Conservation (phyloP, 2,329 filamentous ascomycete genomes). For the Verruconis gallopava region DNA sequence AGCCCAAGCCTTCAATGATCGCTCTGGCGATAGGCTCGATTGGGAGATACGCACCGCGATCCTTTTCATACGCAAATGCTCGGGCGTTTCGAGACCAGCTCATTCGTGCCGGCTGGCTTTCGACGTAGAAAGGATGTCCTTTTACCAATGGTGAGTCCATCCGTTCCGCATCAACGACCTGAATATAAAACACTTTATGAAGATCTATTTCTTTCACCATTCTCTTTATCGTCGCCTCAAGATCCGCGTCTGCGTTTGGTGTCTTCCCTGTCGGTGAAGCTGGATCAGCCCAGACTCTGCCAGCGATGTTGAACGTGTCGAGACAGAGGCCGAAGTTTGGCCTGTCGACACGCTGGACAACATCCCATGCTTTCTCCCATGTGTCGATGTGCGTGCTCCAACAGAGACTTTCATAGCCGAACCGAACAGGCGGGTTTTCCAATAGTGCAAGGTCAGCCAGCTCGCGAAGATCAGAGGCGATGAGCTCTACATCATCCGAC, state of each 20-base stretch:
- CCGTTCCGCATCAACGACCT: slow-evolving; percentile 61
- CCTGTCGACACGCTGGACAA: slow-evolving; percentile 51
- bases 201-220: slow-evolving; percentile 45
- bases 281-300: slow-evolving; percentile 58
- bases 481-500: slow-evolving; percentile 40
- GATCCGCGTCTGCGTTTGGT: slow-evolving; percentile 40
- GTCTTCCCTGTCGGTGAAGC: slow-evolving; percentile 38
- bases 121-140: slow-evolving; percentile 45
- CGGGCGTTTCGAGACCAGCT: slow-evolving; percentile 67
- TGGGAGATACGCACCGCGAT: slow-evolving; percentile 55
- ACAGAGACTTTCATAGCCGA: slow-evolving; percentile 60
- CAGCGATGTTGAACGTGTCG: slow-evolving; percentile 68
- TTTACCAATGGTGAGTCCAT: slow-evolving; percentile 43
- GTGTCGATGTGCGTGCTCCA: slow-evolving; percentile 58
- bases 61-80: slow-evolving; percentile 52
- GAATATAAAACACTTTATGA: slow-evolving; percentile 59
- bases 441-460: slow-evolving; percentile 54
- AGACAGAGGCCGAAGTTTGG: slow-evolving; percentile 65
- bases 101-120: slow-evolving; percentile 52
- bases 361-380: slow-evolving; percentile 61
- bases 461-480: slow-evolving; percentile 48
- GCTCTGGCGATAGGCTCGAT: slow-evolving; percentile 46
- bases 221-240: slow-evolving; percentile 41
- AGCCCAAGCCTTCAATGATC: slow-evolving; percentile 51
- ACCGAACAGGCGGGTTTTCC: slow-evolving; percentile 45